Evolutionary conservation across 1,284 basidiomycete genomes (phyloP), one percentile per base, ranked within the genome.

Genomic region (Marasmius tenuissimus): DNA sequence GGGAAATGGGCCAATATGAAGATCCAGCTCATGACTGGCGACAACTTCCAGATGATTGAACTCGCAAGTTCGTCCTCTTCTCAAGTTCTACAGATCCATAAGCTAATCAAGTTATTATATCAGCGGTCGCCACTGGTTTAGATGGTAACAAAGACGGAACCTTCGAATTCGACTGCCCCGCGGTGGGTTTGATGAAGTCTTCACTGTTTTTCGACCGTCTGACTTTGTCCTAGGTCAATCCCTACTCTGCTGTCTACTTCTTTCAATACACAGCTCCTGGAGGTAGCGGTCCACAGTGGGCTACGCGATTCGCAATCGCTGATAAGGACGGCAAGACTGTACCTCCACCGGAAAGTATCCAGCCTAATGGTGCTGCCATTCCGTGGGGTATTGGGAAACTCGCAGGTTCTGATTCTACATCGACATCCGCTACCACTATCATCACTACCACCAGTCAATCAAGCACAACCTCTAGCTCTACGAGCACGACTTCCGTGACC

Each of bases 1-100:
- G 75, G 73, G 1, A 78, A 66, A 9, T 92, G 91, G 91, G 85
- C 80, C 69, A 72, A 74, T 60, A 90, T 87, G 84, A 75, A 78
- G 61, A 88, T 94, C 60, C 79, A 92, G 73, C 82, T 95, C 67
- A 93, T 92, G 90, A 88, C 89, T 0, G 93, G 93, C 6, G 72
- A 80, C 67, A 94, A 95, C 75, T 72, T 80, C 40, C 67, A 79
- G 53, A 95, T 94, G 92, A 73, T 85, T 55, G 82, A 83, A 67
- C 70, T 93, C 60, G 84, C 84, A 4, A 85, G 91, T 91, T 65
- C 63, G 86, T 79, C 42, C 40, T 6, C 42, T 35, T 38, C 40
- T 22, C 48, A 35, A n/a, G n/a, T n/a, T n/a, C n/a, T 49, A 16
- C 53, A 35, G 50, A 20, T 27, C 10, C 14, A 58, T 61, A 37